These are phyloP conservation scores for Sphagnum fallax DNA, from an alignment of 228 moss, liverwort and hornwort species.

Conservation along the genomic window DNA sequence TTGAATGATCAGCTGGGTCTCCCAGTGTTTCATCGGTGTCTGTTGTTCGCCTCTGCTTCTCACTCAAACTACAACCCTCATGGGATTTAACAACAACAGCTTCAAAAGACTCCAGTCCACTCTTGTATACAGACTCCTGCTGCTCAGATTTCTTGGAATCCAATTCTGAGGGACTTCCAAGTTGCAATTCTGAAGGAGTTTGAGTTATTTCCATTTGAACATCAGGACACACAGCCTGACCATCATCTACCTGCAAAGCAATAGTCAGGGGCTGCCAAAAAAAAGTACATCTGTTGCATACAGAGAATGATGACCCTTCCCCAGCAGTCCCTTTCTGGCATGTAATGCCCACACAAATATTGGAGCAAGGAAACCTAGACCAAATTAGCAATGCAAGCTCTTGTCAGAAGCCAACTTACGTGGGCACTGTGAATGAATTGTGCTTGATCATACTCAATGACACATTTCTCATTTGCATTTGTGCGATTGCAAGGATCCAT, in stretches of 20 bases:
- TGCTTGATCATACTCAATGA: too few relatives aligned
- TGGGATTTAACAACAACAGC: neutral
- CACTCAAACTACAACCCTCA: neutral
- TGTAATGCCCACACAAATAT: too few relatives aligned
- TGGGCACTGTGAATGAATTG: too few relatives aligned
- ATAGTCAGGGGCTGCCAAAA: too few relatives aligned
- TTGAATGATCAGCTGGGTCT: neutral
- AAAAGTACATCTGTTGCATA: too few relatives aligned
- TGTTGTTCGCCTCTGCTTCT: neutral
- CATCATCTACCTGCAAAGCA: conserved; percentile 19
- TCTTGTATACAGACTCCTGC: conserved; percentile 29
- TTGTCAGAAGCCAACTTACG: too few relatives aligned
- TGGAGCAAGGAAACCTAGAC: too few relatives aligned
- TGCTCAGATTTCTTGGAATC: conserved; percentile 1
- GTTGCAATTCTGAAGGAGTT: conserved; percentile 28
- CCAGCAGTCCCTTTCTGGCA: too few relatives aligned
- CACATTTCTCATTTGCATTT: too few relatives aligned
- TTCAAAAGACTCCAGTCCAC: conserved; percentile 1
- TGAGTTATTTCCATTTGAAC: conserved; percentile 12
- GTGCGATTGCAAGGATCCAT: too few relatives aligned
- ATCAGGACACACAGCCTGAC: conserved; percentile 6
- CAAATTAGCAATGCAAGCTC: too few relatives aligned
- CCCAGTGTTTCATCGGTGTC: neutral
- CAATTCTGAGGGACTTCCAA: conserved; percentile 23
- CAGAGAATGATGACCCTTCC: too few relatives aligned